Evolutionary conservation across 176 grass and related monocot genomes (phyloP), one percentile per base, ranked within the genome.

Genomic region (Avena atlantica): DNA sequence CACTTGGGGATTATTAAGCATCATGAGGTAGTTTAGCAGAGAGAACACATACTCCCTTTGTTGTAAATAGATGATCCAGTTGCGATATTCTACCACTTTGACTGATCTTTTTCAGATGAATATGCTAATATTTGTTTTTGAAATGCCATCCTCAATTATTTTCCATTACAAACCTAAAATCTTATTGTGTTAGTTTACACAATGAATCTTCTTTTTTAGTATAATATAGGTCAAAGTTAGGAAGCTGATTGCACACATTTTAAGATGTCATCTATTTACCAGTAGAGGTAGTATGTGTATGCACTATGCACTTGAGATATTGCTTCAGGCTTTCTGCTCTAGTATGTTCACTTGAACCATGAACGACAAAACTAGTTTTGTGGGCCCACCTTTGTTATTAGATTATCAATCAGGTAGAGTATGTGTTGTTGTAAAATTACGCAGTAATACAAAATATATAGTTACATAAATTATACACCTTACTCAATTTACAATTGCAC

Each of bases 1-100:
- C 25, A 14, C n/a, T 0, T 69, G 27, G 31, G 44, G 14, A 31
- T 82, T 82, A 24, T 77, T 70, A 29, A 44, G 51, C 27, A 82
- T 82, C 45, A 82, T n/a, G 53, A 40, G 75, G 71, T 20, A 71
- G 57, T 70, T 49, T 79, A 51, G 27, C 9, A 20, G 6, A 27
- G 55, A 83, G 45, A 16, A 29, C 76, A 76, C 25, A 76, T 51
- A 58, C 40, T n/a, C 70, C 70, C 2, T 37, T 4, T 21, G 40
- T 36, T 56, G 21, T 75, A 16, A 75, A 27, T 51, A 27, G 6
- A 25, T 74, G 71, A 74, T 75, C 50, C 8, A 48, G n/a, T 73
- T 74, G 42, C n/a, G 12, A 50, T 48, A 69, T 69, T 8, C 17
- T 19, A 50, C 23, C 27, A 52, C 21, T 52, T 25, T 75, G 47